A percentile compares a stretch with the other conserved stretches of the same genome.
Evolutionary conservation across 2,329 filamentous ascomycete genomes (phyloP).

Genomic region (Coniochaeta sp.): DNA sequence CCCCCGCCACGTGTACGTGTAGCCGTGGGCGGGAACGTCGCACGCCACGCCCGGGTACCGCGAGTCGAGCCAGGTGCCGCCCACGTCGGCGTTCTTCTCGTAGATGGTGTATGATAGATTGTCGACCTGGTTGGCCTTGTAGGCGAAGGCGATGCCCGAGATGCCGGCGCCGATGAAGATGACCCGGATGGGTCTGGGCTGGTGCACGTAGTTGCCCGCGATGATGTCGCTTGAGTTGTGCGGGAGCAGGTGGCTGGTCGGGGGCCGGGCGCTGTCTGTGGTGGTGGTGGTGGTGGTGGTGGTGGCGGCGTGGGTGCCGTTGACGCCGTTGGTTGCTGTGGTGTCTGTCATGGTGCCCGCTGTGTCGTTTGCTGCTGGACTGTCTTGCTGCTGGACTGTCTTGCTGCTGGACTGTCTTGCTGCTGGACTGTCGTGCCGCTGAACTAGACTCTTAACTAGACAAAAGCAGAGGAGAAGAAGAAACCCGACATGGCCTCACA

Average conservation of each 20-base stretch:
- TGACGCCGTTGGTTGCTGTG: no score
- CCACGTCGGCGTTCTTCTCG: slow-evolving; percentile 18
- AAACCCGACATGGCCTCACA: background rate
- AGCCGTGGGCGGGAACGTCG: slow-evolving; percentile 40
- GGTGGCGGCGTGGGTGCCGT: no score
- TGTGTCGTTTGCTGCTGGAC: background rate
- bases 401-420: no score
- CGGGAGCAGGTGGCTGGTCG: no score
- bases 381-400: no score
- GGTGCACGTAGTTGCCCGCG: no score
- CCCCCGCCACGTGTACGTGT: slow-evolving; percentile 44
- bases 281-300: no score
- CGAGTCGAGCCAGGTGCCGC: slow-evolving; percentile 19
- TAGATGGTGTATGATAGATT: slow-evolving; percentile 9
- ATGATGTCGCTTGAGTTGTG: no score
- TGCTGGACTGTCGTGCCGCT: no score
- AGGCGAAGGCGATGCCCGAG: slow-evolving; percentile 1
- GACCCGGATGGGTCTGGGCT: slow-evolving; percentile 1
- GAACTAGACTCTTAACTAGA: background rate
- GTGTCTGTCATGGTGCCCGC: no score
- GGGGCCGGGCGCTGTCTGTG: no score
- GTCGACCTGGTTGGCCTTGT: background rate
- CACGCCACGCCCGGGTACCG: slow-evolving; percentile 3
- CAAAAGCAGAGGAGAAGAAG: background rate
- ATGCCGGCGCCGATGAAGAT: slow-evolving; percentile 2